These are phyloP conservation scores for Zygotorulaspora sp. DNA, from an alignment of 805 yeast species.

Conservation along the genomic window DNA sequence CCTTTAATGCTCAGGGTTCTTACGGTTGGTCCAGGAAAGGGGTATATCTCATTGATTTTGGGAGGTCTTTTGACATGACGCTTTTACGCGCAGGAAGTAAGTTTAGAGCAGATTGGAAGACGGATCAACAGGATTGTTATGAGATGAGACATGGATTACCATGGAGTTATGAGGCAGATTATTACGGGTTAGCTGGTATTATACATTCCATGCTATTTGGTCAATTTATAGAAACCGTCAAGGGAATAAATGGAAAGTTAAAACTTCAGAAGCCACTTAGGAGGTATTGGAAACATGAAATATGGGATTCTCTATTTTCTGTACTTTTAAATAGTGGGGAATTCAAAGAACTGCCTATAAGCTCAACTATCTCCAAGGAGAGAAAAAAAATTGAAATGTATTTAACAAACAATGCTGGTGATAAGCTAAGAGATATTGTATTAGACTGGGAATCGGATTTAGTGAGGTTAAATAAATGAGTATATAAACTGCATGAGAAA, in stretches of 20 bases:
- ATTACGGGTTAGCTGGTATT: conserved; percentile 73
- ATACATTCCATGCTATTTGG: conserved; percentile 75
- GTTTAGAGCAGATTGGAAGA: conserved; percentile 57
- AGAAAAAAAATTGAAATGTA: conserved; percentile 15
- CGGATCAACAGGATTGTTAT: conserved; percentile 67
- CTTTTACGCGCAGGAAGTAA: conserved; percentile 47
- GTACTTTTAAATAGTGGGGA: conserved; percentile 55
- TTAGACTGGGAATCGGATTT: conserved; percentile 37
- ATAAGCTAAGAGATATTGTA: conserved; percentile 34
- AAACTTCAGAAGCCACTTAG: conserved; percentile 48
- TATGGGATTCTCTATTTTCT: conserved; percentile 69
- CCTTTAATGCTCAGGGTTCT: conserved; percentile 36
- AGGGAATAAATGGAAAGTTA: conserved; percentile 30
- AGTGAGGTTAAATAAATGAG: background rate
- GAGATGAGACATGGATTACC: conserved; percentile 56
- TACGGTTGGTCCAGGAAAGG: conserved; percentile 52
- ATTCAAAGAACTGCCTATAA: conserved; percentile 40
- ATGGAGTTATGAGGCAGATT: conserved; percentile 81
- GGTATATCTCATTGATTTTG: conserved; percentile 70
- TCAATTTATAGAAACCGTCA: conserved; percentile 46
- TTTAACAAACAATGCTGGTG: conserved; percentile 15
- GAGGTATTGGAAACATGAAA: conserved; percentile 67
- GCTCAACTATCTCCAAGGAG: conserved; percentile 20
- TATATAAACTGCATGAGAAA: no score
- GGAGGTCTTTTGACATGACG: conserved; percentile 68